These are phyloP conservation scores for Saraca asoca DNA, from an alignment of 331 rosid genomes.

Conservation along the genomic window DNA sequence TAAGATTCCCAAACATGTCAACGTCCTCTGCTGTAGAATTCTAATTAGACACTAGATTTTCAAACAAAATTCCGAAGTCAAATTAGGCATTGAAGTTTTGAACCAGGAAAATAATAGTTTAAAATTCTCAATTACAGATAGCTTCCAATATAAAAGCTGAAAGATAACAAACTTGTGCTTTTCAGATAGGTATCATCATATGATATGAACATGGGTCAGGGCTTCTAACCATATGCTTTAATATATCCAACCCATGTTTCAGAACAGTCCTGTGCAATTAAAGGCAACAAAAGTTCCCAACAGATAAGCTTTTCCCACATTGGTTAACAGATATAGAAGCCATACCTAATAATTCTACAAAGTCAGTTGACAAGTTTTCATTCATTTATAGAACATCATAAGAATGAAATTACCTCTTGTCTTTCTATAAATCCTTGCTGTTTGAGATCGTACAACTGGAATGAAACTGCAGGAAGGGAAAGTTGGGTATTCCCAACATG, in stretches of 20 bases:
- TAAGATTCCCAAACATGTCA: too few species aligned
- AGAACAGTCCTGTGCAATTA: slow-evolving; percentile 12
- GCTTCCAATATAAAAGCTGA: too few species aligned
- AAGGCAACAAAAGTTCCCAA: slow-evolving; percentile 31
- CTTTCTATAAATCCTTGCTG: slow-evolving; percentile 68
- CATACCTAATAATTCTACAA: slow-evolving; percentile 20
- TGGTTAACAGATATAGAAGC: slow-evolving; percentile 5
- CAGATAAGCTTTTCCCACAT: slow-evolving; percentile 1
- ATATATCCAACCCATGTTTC: background rate
- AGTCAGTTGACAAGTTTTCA: slow-evolving; percentile 29
- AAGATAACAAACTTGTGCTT: too few species aligned
- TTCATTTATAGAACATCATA: slow-evolving; percentile 23
- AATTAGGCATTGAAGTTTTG: too few species aligned
- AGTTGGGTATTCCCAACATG: slow-evolving; percentile 44
- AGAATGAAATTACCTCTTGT: slow-evolving; percentile 50
- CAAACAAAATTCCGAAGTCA: too few species aligned
- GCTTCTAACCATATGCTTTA: too few species aligned
- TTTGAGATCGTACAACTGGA: slow-evolving; percentile 64
- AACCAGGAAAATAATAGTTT: too few species aligned
- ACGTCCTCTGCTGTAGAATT: too few species aligned
- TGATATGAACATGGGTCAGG: too few species aligned
- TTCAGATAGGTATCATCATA: too few species aligned
- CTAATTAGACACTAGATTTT: too few species aligned
- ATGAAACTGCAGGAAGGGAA: slow-evolving; percentile 54
- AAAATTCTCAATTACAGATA: too few species aligned